A percentile compares a stretch with the other conserved stretches of the same genome.
Conservation (phyloP, 2,329 filamentous ascomycete genomes). For the Aspergillus sp. region DNA sequence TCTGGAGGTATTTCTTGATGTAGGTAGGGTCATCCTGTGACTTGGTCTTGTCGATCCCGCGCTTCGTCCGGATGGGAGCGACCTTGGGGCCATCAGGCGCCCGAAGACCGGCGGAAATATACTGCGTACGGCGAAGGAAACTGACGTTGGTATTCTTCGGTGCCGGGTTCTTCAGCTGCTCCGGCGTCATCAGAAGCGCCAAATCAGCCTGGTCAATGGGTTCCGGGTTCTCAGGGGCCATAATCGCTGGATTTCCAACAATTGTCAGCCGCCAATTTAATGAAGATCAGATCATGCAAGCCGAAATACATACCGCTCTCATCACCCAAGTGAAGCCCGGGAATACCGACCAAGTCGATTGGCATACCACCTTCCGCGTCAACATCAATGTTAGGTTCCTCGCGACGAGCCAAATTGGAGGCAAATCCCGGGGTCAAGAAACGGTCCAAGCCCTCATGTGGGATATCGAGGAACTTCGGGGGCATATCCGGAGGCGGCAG, state of each 20-base stretch:
- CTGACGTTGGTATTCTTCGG: constrained; percentile 76
- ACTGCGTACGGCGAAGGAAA: constrained; percentile 94
- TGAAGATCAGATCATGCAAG: background rate
- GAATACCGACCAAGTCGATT: constrained; percentile 90
- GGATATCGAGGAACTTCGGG: constrained; percentile 95
- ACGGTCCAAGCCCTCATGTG: constrained; percentile 85
- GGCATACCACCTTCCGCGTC: constrained; percentile 98
- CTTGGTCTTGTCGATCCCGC: constrained; percentile 35
- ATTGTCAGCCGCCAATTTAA: constrained; percentile 20
- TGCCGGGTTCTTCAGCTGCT: constrained; percentile 81
- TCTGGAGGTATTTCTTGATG: constrained; percentile 62
- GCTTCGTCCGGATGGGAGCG: constrained; percentile 29
- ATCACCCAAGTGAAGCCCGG: constrained; percentile 90
- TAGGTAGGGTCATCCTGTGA: constrained; percentile 60
- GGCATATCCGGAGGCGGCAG: constrained; percentile 91
- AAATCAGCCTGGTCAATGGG: constrained; percentile 80
- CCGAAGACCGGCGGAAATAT: constrained; percentile 61
- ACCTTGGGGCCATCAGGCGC: constrained; percentile 35
- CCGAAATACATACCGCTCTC: constrained; percentile 70
- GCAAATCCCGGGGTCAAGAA: constrained; percentile 91
- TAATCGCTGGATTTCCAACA: constrained; percentile 65
- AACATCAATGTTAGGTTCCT: constrained; percentile 93
- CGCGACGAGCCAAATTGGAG: constrained; percentile 82
- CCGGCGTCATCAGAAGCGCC: constrained; percentile 77
- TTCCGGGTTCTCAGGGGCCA: constrained; percentile 71